phyloP scores from a whole-genome alignment of 2,329 filamentous ascomycete species.

The Madurella mycetomatis region DNA sequence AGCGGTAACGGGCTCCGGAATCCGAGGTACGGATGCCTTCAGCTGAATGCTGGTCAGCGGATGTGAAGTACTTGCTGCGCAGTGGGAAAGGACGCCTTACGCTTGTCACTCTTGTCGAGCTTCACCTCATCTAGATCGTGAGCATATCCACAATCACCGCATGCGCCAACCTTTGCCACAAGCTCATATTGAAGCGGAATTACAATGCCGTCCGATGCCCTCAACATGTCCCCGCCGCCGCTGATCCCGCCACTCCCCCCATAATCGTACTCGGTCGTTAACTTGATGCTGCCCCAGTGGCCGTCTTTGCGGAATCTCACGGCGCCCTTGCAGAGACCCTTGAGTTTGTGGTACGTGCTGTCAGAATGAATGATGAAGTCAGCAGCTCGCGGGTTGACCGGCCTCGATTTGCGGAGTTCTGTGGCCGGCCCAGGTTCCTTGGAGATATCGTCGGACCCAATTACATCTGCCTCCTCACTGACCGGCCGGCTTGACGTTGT shows the following conservation, averaged over 20 bases:
- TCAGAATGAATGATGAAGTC: constrained; percentile 33
- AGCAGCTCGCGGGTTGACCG: constrained; percentile 17
- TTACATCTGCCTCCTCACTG: background rate
- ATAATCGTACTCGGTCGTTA: constrained; percentile 26
- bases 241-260: constrained; percentile 1
- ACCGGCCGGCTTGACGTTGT: background rate
- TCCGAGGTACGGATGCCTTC: constrained; percentile 32
- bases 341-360: constrained; percentile 34
- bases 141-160: constrained; percentile 27
- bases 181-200: constrained; percentile 22
- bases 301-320: constrained; percentile 34
- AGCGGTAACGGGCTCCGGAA: constrained; percentile 35
- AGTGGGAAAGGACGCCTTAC: constrained; percentile 20
- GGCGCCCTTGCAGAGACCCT: constrained; percentile 38
- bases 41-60: constrained; percentile 22
- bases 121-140: constrained; percentile 31
- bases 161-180: constrained; percentile 23
- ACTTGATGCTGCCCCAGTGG: constrained; percentile 35
- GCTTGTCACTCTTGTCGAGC: constrained; percentile 29
- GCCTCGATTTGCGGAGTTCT: constrained; percentile 13
- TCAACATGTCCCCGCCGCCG: constrained; percentile 14
- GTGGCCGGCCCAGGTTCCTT: background rate
- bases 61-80: constrained; percentile 5
- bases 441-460: constrained; percentile 3
- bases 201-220: constrained; percentile 18